A percentile compares a stretch with the other conserved stretches of the same genome.
These are phyloP conservation scores for Fusarium nodosum DNA, from an alignment of 2,329 filamentous ascomycete species.

Conservation along the genomic window DNA sequence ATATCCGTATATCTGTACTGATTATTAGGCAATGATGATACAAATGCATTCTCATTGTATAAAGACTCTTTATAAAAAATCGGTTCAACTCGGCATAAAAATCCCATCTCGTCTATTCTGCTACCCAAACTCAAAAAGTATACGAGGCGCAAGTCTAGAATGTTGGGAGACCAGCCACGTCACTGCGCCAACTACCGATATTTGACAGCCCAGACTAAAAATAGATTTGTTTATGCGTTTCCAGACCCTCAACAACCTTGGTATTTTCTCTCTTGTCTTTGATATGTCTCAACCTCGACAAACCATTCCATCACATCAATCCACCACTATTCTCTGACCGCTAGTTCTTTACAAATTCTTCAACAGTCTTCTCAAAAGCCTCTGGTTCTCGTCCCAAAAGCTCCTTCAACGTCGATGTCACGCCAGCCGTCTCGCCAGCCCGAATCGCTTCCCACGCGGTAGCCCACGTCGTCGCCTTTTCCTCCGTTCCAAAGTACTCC, in stretches of 20 bases:
- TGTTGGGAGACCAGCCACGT: background rate
- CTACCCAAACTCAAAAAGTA: background rate
- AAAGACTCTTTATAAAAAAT: background rate
- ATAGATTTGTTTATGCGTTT: conserved; percentile 1
- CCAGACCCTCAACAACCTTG: background rate
- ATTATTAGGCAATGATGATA: too few relatives aligned
- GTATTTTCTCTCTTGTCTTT: background rate
- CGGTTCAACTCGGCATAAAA: background rate
- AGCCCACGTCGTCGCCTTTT: conserved; percentile 29
- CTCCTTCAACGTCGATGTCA: conserved; percentile 6
- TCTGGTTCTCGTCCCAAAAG: conserved; percentile 31
- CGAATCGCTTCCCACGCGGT: conserved; percentile 40
- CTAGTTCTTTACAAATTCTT: conserved; percentile 4
- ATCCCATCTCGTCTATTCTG: background rate
- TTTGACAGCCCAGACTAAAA: conserved; percentile 5
- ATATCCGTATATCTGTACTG: too few relatives aligned
- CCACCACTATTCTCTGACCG: background rate
- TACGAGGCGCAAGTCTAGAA: conserved; percentile 1
- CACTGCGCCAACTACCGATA: background rate
- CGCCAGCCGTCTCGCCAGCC: conserved; percentile 26
- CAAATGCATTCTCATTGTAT: too few relatives aligned
- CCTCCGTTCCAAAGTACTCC: conserved; percentile 13
- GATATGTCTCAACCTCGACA: background rate
- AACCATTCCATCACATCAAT: too few relatives aligned
- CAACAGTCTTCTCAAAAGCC: conserved; percentile 30